Evolutionary conservation across 2,329 filamentous ascomycete species (phyloP).

Genomic region (Phialophora verrucosa): DNA sequence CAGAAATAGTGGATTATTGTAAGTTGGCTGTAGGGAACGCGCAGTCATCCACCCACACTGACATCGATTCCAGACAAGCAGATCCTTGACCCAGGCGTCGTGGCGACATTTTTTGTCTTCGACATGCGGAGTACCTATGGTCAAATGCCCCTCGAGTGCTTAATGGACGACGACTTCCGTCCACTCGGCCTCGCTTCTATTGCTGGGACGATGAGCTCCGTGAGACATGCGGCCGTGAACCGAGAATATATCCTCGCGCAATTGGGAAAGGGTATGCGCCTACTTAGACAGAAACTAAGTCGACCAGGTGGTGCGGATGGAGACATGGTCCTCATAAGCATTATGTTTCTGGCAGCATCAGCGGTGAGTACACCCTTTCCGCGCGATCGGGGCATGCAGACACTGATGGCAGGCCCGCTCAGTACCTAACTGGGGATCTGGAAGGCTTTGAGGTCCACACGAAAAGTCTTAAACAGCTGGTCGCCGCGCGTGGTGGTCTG

Average conservation of each 20-base stretch:
- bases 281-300: not conserved
- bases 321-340: conserved; percentile 4
- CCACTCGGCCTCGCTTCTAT: conserved; percentile 8
- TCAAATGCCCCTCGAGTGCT: not conserved
- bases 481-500: conserved; percentile 2
- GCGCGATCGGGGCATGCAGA: not conserved
- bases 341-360: conserved; percentile 1
- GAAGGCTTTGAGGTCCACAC: conserved; percentile 5
- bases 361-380: not conserved
- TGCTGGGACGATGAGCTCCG: conserved; percentile 9
- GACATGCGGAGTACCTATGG: conserved; percentile 13
- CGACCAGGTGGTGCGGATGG: conserved; percentile 4
- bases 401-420: not conserved
- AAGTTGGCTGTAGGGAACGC: not conserved
- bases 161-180: conserved; percentile 9
- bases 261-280: conserved; percentile 10
- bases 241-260: conserved; percentile 6
- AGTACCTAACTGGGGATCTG: not conserved
- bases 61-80: not conserved
- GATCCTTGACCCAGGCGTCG: conserved; percentile 8
- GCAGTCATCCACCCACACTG: not conserved
- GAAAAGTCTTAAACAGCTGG: not conserved
- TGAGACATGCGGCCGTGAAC: conserved; percentile 2
- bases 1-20: conserved; percentile 10
- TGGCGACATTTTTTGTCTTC: conserved; percentile 11